These are phyloP conservation scores for Phaeotremella fagi DNA, from an alignment of 768 basidiomycete species.

Conservation along the genomic window DNA sequence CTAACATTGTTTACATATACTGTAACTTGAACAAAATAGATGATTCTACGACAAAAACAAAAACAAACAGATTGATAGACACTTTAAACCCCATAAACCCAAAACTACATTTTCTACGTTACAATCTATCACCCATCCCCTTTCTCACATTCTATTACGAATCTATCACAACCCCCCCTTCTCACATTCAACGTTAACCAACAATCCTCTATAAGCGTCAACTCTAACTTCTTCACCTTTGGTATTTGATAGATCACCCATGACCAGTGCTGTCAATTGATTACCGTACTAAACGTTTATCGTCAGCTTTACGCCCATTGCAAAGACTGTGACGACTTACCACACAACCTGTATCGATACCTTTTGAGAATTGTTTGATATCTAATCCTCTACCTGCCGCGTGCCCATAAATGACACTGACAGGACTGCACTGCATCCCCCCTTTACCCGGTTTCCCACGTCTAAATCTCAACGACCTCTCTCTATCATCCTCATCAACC, in stretches of 20 bases:
- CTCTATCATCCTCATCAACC: not conserved
- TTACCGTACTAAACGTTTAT: constrained; percentile 57
- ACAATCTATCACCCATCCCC: no score
- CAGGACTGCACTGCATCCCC: constrained; percentile 26
- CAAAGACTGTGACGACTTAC: constrained; percentile 36
- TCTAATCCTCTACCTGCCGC: constrained; percentile 71
- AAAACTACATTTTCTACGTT: no score
- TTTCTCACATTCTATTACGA: not conserved
- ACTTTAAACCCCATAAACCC: no score
- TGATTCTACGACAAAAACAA: no score
- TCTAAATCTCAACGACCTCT: constrained; percentile 13
- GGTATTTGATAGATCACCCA: constrained; percentile 48
- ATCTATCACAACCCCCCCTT: constrained; percentile 23
- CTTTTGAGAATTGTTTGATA: constrained; percentile 74
- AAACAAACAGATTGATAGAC: no score
- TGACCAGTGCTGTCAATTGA: constrained; percentile 63
- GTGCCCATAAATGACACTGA: constrained; percentile 81
- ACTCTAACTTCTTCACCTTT: constrained; percentile 53
- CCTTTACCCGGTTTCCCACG: not conserved
- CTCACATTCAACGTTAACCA: constrained; percentile 57
- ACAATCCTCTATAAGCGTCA: constrained; percentile 57
- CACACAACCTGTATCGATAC: constrained; percentile 83
- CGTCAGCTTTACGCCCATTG: not conserved
- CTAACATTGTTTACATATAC: no score
- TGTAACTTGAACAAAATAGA: no score